Percentiles rank a stretch among this genome's conserved stretches.
These are phyloP conservation scores for Trichoderma sp. DNA, from an alignment of 2,329 filamentous ascomycete genomes.

Conservation along the genomic window DNA sequence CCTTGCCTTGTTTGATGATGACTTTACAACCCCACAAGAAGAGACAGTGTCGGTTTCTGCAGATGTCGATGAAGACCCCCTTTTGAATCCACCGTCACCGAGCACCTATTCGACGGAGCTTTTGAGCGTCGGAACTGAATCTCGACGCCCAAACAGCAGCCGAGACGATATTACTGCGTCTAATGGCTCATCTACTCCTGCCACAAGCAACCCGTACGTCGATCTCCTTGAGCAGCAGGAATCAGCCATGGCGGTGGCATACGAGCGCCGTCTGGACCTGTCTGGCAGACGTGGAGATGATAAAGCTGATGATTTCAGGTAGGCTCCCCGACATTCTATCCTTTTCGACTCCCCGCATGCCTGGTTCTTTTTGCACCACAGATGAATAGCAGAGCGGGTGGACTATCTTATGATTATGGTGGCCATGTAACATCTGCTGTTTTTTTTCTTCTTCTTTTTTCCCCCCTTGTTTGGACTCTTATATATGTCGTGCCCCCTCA, in stretches of 20 bases:
- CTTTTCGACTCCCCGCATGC: neutral
- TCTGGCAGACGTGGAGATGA: slow-evolving; percentile 23
- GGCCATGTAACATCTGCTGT: neutral
- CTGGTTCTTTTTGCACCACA: neutral
- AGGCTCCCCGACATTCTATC: slow-evolving; percentile 21
- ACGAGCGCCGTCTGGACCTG: slow-evolving; percentile 30
- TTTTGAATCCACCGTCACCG: slow-evolving; percentile 13
- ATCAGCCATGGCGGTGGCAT: slow-evolving; percentile 30
- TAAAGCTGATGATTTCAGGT: slow-evolving; percentile 34
- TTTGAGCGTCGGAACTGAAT: neutral
- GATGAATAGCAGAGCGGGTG: neutral
- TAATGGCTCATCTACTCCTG: slow-evolving; percentile 21
- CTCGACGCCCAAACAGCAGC: neutral
- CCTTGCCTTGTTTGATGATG: slow-evolving; percentile 25
- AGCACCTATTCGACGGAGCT: neutral
- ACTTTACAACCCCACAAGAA: slow-evolving; percentile 16
- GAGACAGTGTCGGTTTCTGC: neutral
- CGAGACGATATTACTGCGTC: neutral
- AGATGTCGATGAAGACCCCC: neutral
- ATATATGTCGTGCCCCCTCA: neutral
- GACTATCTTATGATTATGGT: neutral
- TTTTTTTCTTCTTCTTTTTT: too few relatives aligned
- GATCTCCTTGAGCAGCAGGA: slow-evolving; percentile 32
- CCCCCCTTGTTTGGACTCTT: neutral
- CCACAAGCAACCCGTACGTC: slow-evolving; percentile 30